Conservation (phyloP, 495 filamentous ascomycete species). For the Clavariopsis aquatica region DNA sequence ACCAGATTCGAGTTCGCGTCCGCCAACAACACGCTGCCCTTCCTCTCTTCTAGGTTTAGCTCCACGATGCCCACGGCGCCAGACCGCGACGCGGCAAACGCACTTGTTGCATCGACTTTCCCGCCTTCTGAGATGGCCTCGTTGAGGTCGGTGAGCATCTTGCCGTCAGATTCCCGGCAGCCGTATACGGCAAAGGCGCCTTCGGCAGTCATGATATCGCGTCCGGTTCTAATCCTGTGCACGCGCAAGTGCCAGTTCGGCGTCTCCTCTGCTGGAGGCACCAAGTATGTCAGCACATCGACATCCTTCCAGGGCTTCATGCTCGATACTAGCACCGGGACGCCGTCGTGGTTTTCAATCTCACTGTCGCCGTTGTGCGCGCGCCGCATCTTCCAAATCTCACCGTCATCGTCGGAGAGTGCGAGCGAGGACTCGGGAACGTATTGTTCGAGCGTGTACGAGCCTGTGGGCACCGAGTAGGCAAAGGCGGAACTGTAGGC, state of each 20-base stretch:
- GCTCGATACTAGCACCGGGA: conserved; percentile 61
- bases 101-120: conserved; percentile 51
- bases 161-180: conserved; percentile 58
- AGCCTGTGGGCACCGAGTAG: conserved; percentile 73
- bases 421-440: conserved; percentile 73
- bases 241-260: conserved; percentile 37
- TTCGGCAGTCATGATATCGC: conserved; percentile 34
- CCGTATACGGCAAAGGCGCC: conserved; percentile 67
- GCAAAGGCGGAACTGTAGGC: conserved; percentile 73
- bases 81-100: conserved; percentile 63
- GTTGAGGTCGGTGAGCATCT: conserved; percentile 45
- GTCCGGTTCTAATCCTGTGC: conserved; percentile 25
- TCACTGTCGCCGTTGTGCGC: conserved; percentile 53
- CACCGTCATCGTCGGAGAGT: conserved; percentile 73
- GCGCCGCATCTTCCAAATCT: conserved; percentile 75
- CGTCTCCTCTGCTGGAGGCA: conserved; percentile 35
- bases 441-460: conserved; percentile 74
- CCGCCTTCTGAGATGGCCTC: conserved; percentile 61
- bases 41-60: conserved; percentile 49
- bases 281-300: conserved; percentile 37
- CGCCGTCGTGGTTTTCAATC: conserved; percentile 53
- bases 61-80: conserved; percentile 72
- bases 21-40: conserved; percentile 64
- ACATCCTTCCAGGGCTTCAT: conserved; percentile 52
- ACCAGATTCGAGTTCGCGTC: conserved; percentile 79